phyloP scores from a whole-genome alignment of 2,329 filamentous ascomycete species.

The Microsporum audouinii region DNA sequence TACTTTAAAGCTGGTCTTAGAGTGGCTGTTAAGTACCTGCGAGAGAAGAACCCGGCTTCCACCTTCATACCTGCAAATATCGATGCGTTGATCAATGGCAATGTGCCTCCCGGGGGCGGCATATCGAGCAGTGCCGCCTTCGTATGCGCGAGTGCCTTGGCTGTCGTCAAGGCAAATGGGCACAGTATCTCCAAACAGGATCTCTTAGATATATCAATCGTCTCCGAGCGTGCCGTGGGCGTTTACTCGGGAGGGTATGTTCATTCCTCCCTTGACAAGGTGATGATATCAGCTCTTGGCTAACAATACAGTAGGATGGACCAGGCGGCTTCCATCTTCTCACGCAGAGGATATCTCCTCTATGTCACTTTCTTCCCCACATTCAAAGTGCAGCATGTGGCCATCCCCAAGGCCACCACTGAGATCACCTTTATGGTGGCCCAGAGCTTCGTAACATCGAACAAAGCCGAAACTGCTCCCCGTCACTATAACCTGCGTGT shows the following conservation, averaged over 20 bases:
- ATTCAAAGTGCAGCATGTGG: constrained; percentile 63
- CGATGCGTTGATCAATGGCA: constrained; percentile 82
- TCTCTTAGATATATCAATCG: constrained; percentile 82
- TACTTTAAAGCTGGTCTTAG: constrained; percentile 91
- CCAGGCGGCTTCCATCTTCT: constrained; percentile 91
- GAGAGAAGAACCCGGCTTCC: constrained; percentile 45
- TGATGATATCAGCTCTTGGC: not conserved
- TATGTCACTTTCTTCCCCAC: constrained; percentile 80
- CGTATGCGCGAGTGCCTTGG: constrained; percentile 77
- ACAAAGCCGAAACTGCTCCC: constrained; percentile 88
- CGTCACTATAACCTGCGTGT: constrained; percentile 95
- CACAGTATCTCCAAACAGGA: constrained; percentile 80
- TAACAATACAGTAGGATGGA: constrained; percentile 59
- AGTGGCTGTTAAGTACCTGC: constrained; percentile 68
- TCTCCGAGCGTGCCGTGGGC: constrained; percentile 85
- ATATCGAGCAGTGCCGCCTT: constrained; percentile 91
- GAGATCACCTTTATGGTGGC: constrained; percentile 87
- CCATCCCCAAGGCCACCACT: constrained; percentile 68
- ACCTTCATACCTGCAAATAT: constrained; percentile 61
- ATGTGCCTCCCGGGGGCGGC: constrained; percentile 81
- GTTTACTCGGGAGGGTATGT: constrained; percentile 87
- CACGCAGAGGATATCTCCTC: constrained; percentile 69
- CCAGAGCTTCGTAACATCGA: constrained; percentile 84
- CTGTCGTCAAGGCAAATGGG: constrained; percentile 77
- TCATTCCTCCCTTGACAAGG: not conserved